phyloP scores from a whole-genome alignment of 164 flowering plant genomes.

The Vitis rotundifolia region DNA sequence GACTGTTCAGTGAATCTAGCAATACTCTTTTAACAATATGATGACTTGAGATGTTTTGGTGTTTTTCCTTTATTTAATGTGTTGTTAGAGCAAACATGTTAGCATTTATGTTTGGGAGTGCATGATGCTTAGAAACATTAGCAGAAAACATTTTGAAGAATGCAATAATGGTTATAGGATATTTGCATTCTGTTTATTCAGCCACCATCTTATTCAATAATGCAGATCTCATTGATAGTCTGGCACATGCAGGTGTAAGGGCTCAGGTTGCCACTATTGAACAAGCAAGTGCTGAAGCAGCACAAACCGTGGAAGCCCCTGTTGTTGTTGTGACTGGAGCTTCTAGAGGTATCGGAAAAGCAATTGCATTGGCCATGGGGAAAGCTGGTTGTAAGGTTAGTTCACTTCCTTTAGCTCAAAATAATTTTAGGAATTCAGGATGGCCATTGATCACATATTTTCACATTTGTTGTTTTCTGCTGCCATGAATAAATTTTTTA shows the following conservation, averaged over 20 bases:
- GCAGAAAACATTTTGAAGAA: too few species aligned
- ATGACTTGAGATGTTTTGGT: too few species aligned
- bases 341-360: constrained; percentile 63
- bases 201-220: not conserved
- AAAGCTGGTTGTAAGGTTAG: constrained; percentile 63
- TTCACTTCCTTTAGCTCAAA: not conserved
- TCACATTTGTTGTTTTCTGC: not conserved
- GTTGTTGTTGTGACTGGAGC: constrained; percentile 65
- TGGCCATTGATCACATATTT: not conserved
- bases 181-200: too few species aligned
- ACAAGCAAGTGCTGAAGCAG: constrained; percentile 26
- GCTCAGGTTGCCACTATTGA: constrained; percentile 46
- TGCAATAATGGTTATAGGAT: too few species aligned
- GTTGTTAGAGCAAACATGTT: too few species aligned
- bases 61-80: too few species aligned
- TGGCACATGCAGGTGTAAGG: constrained; percentile 31
- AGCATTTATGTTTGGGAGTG: too few species aligned
- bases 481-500: not conserved
- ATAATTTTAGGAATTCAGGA: not conserved
- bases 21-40: too few species aligned
- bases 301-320: constrained; percentile 45
- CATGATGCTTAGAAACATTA: too few species aligned
- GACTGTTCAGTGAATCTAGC: too few species aligned
- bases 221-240: not conserved
- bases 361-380: constrained; percentile 54